Evolutionary conservation across 2,329 filamentous ascomycete genomes (phyloP).

Genomic region (Sporothrix sp.): DNA sequence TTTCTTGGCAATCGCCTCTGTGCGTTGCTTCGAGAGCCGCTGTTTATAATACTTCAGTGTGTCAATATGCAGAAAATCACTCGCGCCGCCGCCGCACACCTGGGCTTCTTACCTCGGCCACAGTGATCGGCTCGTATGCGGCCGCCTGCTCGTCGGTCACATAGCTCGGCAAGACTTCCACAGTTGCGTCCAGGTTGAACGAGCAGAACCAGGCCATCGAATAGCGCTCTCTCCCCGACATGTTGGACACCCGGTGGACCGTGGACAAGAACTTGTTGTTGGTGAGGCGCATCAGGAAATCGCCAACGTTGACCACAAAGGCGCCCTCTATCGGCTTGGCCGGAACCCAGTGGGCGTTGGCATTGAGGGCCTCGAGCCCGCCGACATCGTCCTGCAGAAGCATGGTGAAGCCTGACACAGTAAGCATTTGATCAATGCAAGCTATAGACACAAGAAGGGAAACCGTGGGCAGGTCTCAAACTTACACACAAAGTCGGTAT

Average conservation of each 20-base stretch:
- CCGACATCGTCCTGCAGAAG: constrained; percentile 11
- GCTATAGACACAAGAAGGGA: too few relatives aligned
- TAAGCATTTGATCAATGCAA: too few relatives aligned
- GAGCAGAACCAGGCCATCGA: constrained; percentile 13
- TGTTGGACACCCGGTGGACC: constrained; percentile 10
- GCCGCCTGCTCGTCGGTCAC: constrained; percentile 4
- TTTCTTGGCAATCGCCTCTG: constrained; percentile 2
- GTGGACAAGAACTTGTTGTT: constrained; percentile 11
- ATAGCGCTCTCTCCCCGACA: constrained; percentile 8
- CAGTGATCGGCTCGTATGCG: constrained; percentile 10
- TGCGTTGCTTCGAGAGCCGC: constrained; percentile 4
- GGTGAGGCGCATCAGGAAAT: constrained; percentile 11
- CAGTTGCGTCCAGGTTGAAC: constrained; percentile 11
- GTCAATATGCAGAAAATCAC: too few relatives aligned
- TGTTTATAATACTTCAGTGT: constrained; percentile 5
- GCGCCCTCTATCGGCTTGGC: constrained; percentile 1
- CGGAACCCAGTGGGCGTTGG: constrained; percentile 1
- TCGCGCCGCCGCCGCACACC: too few relatives aligned
- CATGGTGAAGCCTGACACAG: constrained; percentile 14
- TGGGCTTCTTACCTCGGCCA: constrained; percentile 11
- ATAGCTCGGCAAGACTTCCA: constrained; percentile 8
- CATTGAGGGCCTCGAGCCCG: constrained; percentile 12
- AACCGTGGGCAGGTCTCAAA: neutral
- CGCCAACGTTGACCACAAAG: constrained; percentile 12
- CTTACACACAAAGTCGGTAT: constrained; percentile 12